These are phyloP conservation scores for Otatea glauca DNA, from an alignment of 176 grass and related monocot species.

Conservation along the genomic window DNA sequence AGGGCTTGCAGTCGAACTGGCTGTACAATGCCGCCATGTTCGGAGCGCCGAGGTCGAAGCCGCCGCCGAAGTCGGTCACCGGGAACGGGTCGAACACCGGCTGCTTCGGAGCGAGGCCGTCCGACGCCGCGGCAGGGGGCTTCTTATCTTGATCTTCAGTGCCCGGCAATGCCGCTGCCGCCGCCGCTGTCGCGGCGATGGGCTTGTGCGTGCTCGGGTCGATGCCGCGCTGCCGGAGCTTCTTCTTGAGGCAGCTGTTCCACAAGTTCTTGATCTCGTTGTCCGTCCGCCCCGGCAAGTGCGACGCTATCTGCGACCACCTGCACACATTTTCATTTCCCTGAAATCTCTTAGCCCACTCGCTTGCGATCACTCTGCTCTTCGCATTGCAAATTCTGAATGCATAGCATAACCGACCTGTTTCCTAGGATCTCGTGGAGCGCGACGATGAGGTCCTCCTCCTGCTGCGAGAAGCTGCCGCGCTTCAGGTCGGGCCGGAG, in stretches of 20 bases:
- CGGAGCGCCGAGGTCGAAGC: constrained; percentile 34
- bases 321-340: constrained; percentile 37
- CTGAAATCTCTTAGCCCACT: not conserved
- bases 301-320: constrained; percentile 85
- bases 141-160: not conserved
- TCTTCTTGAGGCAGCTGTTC: constrained; percentile 91
- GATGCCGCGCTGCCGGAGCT: constrained; percentile 68
- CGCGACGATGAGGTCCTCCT: constrained; percentile 75
- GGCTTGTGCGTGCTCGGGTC: constrained; percentile 81
- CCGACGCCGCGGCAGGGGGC: not conserved
- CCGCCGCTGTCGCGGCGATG: not conserved
- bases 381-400: not conserved
- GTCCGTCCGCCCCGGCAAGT: constrained; percentile 79
- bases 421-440: constrained; percentile 74
- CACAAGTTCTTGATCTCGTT: constrained; percentile 98
- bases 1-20: constrained; percentile 20
- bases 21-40: constrained; percentile 40
- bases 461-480: constrained; percentile 78
- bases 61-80: constrained; percentile 46
- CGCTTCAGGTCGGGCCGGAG: constrained; percentile 80
- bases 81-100: constrained; percentile 79
- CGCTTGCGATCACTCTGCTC: not conserved
- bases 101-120: not conserved
- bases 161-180: not conserved
- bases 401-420: constrained; percentile 45